These are phyloP conservation scores for Pneumocystis jirovecii DNA, from an alignment of 1,139 yeast species.

Conservation along the genomic window DNA sequence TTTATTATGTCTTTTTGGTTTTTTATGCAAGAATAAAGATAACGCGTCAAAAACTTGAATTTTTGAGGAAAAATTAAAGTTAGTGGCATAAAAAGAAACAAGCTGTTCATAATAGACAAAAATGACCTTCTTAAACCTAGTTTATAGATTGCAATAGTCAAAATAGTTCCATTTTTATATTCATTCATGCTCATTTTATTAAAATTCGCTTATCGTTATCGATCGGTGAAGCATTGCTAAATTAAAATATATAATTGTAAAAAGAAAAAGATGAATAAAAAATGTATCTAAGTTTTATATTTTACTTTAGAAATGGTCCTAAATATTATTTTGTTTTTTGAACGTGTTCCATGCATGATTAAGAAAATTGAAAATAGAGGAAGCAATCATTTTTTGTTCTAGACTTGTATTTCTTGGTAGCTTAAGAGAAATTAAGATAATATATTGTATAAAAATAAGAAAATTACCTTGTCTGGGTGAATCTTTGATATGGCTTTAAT, in stretches of 20 bases:
- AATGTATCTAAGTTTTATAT: not conserved
- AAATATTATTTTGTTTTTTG: conserved; percentile 40
- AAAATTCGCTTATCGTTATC: not conserved
- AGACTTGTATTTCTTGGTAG: conserved; percentile 38
- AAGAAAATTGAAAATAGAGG: conserved; percentile 65
- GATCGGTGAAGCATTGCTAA: not conserved
- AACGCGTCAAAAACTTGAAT: not conserved
- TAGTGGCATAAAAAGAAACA: not conserved
- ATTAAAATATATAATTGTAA: not conserved
- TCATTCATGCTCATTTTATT: not conserved
- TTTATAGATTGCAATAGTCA: not conserved
- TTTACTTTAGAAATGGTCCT: no score
- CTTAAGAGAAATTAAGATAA: conserved; percentile 5
- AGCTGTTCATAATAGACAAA: not conserved
- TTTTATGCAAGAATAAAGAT: not conserved
- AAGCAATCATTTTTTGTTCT: conserved; percentile 75
- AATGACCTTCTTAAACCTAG: not conserved
- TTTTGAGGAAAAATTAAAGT: not conserved
- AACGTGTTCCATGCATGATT: conserved; percentile 88
- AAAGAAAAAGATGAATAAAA: not conserved
- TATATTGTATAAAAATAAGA: not conserved
- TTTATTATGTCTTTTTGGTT: not conserved
- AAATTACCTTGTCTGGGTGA: conserved; percentile 65
- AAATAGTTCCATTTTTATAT: not conserved
- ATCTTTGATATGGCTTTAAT: conserved; percentile 88